Conservation (phyloP, 495 filamentous ascomycete species). For the Podospora sp. region DNA sequence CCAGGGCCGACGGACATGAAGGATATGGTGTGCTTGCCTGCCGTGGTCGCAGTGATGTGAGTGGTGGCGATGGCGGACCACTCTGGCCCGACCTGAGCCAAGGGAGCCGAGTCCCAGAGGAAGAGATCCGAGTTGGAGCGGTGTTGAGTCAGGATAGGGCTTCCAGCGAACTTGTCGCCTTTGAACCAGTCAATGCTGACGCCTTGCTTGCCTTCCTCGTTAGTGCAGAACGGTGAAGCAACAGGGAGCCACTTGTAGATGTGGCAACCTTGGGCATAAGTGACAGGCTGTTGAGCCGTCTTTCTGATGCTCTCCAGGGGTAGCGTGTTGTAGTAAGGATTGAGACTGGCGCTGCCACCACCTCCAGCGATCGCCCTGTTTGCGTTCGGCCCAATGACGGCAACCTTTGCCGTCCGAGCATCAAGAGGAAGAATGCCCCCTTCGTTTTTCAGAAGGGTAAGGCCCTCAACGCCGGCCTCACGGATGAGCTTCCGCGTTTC, state of each 20-base stretch:
- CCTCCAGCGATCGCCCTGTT: conserved; percentile 77
- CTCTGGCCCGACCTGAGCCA: conserved; percentile 56
- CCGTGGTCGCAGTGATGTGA: conserved; percentile 52
- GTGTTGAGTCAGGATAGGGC: conserved; percentile 55
- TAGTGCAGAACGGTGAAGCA: conserved; percentile 59
- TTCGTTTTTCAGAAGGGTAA: conserved; percentile 81
- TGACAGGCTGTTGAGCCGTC: conserved; percentile 50
- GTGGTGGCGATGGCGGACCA: conserved; percentile 65
- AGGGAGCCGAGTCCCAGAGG: conserved; percentile 70
- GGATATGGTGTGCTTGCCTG: conserved; percentile 72
- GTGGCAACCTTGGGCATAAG: conserved; percentile 58
- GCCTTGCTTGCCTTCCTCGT: conserved; percentile 57
- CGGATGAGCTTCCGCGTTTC: conserved; percentile 71
- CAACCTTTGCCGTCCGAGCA: conserved; percentile 60
- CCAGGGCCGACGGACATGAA: conserved; percentile 77
- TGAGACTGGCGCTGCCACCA: conserved; percentile 77
- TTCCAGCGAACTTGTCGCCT: conserved; percentile 62
- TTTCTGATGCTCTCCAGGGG: conserved; percentile 58
- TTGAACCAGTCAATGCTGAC: conserved; percentile 66
- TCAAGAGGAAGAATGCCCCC: conserved; percentile 67
- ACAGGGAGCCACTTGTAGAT: conserved; percentile 68
- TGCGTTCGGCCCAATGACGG: conserved; percentile 83
- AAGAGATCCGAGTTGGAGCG: conserved; percentile 65
- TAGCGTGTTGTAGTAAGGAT: conserved; percentile 73
- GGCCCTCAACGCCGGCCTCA: conserved; percentile 68